Conservation (phyloP, 495 filamentous ascomycete species). For the Penicillium roqueforti region DNA sequence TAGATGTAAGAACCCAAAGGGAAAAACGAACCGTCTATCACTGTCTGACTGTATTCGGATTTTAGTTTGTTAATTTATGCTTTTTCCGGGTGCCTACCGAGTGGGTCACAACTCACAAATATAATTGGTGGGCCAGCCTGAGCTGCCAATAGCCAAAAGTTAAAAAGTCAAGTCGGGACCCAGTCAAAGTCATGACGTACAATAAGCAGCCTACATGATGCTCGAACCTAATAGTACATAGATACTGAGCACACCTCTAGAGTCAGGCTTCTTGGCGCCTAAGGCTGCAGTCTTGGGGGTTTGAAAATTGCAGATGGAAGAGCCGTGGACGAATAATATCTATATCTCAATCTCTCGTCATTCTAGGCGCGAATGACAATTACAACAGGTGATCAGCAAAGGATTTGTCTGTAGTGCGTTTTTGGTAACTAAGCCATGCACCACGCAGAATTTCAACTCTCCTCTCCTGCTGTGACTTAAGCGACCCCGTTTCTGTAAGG, state of each 20-base stretch:
- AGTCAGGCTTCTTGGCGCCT: too few relatives aligned
- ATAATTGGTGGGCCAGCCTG: not conserved
- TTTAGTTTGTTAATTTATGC: not conserved
- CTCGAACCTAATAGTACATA: too few relatives aligned
- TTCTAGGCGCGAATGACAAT: not conserved
- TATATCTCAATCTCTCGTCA: too few relatives aligned
- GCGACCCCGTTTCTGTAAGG: conserved; percentile 2
- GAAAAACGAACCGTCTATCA: too few relatives aligned
- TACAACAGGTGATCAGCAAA: not conserved
- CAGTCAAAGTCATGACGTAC: conserved; percentile 6
- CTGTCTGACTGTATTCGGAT: not conserved
- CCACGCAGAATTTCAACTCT: not conserved
- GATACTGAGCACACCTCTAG: too few relatives aligned
- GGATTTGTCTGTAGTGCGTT: not conserved
- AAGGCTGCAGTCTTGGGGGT: too few relatives aligned
- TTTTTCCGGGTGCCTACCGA: not conserved
- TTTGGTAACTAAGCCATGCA: not conserved
- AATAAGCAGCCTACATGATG: not conserved
- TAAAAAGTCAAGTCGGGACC: not conserved
- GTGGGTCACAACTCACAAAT: not conserved
- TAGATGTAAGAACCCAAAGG: too few relatives aligned
- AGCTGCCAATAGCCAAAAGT: not conserved
- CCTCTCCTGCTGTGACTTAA: not conserved
- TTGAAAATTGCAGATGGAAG: too few relatives aligned
- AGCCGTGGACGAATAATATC: too few relatives aligned